Evolutionary conservation across 2,329 filamentous ascomycete species (phyloP).

Genomic region (Ambrosiella beaveri): DNA sequence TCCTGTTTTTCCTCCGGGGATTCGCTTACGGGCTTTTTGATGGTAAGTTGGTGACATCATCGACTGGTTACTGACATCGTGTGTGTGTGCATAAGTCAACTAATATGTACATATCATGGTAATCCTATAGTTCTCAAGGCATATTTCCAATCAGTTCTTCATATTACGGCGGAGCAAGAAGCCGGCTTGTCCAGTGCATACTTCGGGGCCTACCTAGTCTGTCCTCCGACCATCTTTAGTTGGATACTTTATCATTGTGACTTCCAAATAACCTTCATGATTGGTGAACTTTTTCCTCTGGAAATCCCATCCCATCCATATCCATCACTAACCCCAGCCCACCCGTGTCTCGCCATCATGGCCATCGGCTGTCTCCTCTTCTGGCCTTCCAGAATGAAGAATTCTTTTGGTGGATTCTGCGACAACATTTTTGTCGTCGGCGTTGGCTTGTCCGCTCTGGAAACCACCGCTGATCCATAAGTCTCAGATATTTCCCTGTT

Average conservation of each 20-base stretch:
- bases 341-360: slow-evolving; percentile 41
- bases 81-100: neutral
- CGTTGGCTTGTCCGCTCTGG: slow-evolving; percentile 54
- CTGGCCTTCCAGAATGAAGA: slow-evolving; percentile 35
- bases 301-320: neutral
- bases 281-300: slow-evolving; percentile 20
- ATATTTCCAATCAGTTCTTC: slow-evolving; percentile 30
- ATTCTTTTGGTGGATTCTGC: slow-evolving; percentile 59
- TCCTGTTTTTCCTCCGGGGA: slow-evolving; percentile 30
- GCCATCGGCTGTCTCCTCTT: slow-evolving; percentile 41
- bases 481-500: neutral
- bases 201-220: slow-evolving; percentile 29
- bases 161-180: slow-evolving; percentile 27
- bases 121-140: slow-evolving; percentile 26
- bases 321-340: neutral
- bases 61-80: neutral
- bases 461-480: slow-evolving; percentile 63
- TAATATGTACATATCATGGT: neutral
- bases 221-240: slow-evolving; percentile 22
- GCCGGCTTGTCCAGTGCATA: slow-evolving; percentile 33
- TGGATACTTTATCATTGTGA: slow-evolving; percentile 47
- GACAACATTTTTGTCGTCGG: slow-evolving; percentile 57
- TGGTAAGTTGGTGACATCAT: slow-evolving; percentile 6
- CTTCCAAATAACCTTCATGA: slow-evolving; percentile 51
- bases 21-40: slow-evolving; percentile 30